These are phyloP conservation scores for Fagus sylvatica DNA, from an alignment of 306 rosid species.

Conservation along the genomic window DNA sequence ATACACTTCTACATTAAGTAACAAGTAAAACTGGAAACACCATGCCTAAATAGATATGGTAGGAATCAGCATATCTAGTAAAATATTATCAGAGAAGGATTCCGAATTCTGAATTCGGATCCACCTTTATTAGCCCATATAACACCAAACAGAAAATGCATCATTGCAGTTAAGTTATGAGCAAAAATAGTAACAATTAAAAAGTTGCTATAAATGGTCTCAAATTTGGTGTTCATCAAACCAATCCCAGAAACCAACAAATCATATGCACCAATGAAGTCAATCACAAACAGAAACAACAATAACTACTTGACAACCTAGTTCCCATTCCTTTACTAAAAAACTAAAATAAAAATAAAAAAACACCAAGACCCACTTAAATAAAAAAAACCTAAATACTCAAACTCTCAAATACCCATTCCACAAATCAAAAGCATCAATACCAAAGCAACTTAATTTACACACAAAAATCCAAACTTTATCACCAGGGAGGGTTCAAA, in stretches of 20 bases:
- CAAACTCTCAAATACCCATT: not conserved
- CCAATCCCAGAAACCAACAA: slow-evolving; percentile 4
- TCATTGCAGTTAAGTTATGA: not conserved
- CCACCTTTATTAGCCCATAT: not conserved
- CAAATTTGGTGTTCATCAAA: not conserved
- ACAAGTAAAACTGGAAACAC: not conserved
- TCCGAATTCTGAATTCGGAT: not conserved
- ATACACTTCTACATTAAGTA: not conserved
- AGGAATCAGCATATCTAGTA: no score
- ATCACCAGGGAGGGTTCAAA: not conserved
- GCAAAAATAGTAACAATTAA: not conserved
- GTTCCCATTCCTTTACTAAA: not conserved
- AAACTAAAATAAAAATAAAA: not conserved
- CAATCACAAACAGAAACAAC: not conserved
- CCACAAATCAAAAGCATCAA: slow-evolving; percentile 3
- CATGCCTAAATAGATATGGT: no score
- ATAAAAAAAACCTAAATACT: no score
- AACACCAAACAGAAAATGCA: not conserved
- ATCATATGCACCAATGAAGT: not conserved
- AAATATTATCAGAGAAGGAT: no score
- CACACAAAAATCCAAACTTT: not conserved
- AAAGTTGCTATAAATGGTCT: not conserved
- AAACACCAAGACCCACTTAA: not conserved
- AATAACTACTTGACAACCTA: not conserved
- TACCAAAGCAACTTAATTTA: not conserved